Evolutionary conservation across 2,329 filamentous ascomycete species (phyloP).

Genomic region (Diaporthe sp.): DNA sequence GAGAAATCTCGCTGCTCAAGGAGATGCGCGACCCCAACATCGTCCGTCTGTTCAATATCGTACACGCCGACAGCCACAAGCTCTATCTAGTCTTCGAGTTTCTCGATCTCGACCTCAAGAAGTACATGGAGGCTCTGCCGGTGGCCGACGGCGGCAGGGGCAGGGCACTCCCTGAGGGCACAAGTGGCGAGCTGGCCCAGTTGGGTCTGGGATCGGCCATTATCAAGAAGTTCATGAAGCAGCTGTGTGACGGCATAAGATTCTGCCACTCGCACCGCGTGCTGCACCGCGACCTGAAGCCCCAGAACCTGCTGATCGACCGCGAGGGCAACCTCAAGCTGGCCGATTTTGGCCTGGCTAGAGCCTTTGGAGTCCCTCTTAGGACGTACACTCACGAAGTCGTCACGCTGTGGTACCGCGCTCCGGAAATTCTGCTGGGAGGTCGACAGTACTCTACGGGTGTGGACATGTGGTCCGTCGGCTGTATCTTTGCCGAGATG

Average conservation of each 20-base stretch:
- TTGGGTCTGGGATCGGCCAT: constrained; percentile 82
- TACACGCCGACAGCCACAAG: constrained; percentile 92
- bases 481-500: constrained; percentile 94
- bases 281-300: constrained; percentile 87
- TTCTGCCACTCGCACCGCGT: constrained; percentile 90
- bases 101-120: constrained; percentile 89
- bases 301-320: constrained; percentile 87
- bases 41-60: constrained; percentile 86
- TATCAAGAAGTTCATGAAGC: constrained; percentile 92
- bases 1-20: constrained; percentile 91
- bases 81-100: constrained; percentile 92
- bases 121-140: constrained; percentile 92
- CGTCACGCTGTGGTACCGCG: constrained; percentile 90
- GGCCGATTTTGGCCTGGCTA: constrained; percentile 87
- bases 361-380: constrained; percentile 88
- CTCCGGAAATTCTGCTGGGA: constrained; percentile 87
- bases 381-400: constrained; percentile 94
- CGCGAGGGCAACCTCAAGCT: constrained; percentile 89
- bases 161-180: constrained; percentile 83
- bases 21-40: constrained; percentile 93
- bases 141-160: constrained; percentile 84
- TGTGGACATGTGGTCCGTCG: constrained; percentile 93
- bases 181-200: constrained; percentile 70
- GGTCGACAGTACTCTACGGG: constrained; percentile 93
- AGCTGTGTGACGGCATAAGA: constrained; percentile 82